Percentiles rank a stretch among this genome's conserved stretches.
Conservation (phyloP, 164 flowering plant genomes). For the Saururus chinensis region DNA sequence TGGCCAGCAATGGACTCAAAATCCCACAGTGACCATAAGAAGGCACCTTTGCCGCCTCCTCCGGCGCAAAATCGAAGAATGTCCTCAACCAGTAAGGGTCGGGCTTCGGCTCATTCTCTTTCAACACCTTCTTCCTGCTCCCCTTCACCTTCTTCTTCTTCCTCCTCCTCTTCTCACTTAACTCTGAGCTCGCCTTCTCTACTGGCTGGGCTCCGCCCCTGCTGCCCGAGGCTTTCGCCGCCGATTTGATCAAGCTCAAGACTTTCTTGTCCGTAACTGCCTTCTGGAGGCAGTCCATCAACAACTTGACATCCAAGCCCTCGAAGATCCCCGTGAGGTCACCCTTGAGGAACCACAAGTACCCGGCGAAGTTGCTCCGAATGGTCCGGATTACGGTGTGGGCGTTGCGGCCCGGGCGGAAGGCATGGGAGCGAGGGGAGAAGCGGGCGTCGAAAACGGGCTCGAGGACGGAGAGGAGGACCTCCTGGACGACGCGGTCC, state of each 20-base stretch:
- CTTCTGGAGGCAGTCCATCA: conserved; percentile 56
- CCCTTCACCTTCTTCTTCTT: conserved; percentile 41
- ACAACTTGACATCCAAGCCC: conserved; percentile 27
- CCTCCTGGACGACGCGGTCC: conserved; percentile 86
- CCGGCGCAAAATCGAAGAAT: conserved; percentile 74
- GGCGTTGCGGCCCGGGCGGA: conserved; percentile 76
- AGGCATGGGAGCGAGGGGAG: conserved; percentile 67
- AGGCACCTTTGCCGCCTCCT: conserved; percentile 80
- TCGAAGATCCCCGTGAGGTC: conserved; percentile 58
- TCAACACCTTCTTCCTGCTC: conserved; percentile 49
- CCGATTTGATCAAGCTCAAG: conserved; percentile 52
- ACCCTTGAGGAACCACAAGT: conserved; percentile 79
- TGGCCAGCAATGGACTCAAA: conserved; percentile 81
- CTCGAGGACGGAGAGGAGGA: conserved; percentile 65
- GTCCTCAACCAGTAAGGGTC: conserved; percentile 96
- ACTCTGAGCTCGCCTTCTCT: conserved; percentile 11
- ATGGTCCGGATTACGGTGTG: conserved; percentile 83
- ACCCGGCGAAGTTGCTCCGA: conserved; percentile 87
- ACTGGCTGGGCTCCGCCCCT: background rate
- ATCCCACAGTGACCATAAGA: conserved; percentile 79
- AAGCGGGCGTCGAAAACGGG: conserved; percentile 79
- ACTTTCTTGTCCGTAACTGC: conserved; percentile 68
- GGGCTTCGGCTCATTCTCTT: conserved; percentile 81
- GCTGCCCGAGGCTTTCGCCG: conserved; percentile 19
- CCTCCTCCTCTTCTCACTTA: conserved; percentile 12